Base-by-base conservation (phyloP, 2,329 filamentous ascomycete species). In the Shiraia bambusicola region DNA sequence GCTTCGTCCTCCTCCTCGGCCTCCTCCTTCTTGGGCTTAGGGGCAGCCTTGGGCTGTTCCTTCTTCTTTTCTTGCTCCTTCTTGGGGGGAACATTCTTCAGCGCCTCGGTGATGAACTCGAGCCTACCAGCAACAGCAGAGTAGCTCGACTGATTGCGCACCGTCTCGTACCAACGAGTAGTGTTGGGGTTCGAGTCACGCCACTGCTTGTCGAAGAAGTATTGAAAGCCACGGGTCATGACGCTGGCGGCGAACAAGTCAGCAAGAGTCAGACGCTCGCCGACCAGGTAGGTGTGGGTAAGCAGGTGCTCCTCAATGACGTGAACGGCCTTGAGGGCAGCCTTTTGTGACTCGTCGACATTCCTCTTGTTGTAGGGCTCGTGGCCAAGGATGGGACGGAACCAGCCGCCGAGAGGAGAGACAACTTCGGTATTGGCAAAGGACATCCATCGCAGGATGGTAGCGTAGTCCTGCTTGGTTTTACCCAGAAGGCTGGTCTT, bases 381-480 rank as follows among this genome's bases (percentile, higher is more conserved):
- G 64, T 78, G 76, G 69, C 93, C 93, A 60, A 89, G 71, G 59
- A 97, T 84, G 59, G 93, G 93, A 59, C 81, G 81, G 83, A 87
- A 93, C 88, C 89, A 96, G 70, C 72, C 78, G 74, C 79, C 84
- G 58, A 97, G 75, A 55, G 75, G 71, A 54, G 81, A 72, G 58
- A 95, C 79, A 65, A 96, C 71, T 79, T 98, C 92, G 47, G 76
- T 72, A 84, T 97, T 98, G 82, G 86, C 87, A 77, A 85, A 97
- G 57, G 92, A 97, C 86, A 96, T 84, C 93, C 93, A 98, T 76
- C 87, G 88, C 71, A 98, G 81, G 74, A 98, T 98, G 61, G 91
- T 91, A 64, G 93, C 93, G 75, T 97, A 90, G 84, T 98, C 93
- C 81, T 98, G 92, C 87, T 98, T 98, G 78, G 91, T 98, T 86